Percentiles rank a stretch among this genome's conserved stretches.
Evolutionary conservation across 2,329 filamentous ascomycete genomes (phyloP).

Genomic region (Cordyceps javanica): DNA sequence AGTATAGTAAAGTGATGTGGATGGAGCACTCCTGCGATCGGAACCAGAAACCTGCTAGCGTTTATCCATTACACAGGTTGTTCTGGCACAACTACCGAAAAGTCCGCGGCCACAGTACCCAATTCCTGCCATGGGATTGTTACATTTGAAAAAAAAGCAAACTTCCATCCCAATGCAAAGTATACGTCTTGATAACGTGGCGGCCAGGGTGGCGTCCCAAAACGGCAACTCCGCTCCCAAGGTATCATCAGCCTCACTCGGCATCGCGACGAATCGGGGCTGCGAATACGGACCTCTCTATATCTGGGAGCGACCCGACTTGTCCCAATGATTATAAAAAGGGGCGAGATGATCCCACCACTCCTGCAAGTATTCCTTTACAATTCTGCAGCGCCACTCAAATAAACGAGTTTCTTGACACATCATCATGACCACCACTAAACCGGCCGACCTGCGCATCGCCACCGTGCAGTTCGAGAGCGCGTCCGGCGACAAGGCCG

Average conservation of each 20-base stretch:
- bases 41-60: too few species aligned
- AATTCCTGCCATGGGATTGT: background rate
- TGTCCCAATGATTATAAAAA: background rate
- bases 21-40: too few species aligned
- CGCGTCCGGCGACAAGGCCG: constrained; percentile 13
- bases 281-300: background rate
- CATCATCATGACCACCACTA: background rate
- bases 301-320: background rate
- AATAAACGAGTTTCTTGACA: too few species aligned
- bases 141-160: background rate
- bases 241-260: background rate
- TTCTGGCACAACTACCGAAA: too few species aligned
- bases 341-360: background rate
- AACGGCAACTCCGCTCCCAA: constrained; percentile 1
- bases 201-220: background rate
- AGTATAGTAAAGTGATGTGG: too few species aligned
- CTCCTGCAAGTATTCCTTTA: too few species aligned
- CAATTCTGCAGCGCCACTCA: too few species aligned
- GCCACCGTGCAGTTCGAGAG: constrained; percentile 15
- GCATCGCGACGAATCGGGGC: background rate
- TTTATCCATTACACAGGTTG: too few species aligned
- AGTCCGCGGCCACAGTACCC: too few species aligned
- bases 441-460: constrained; percentile 7
- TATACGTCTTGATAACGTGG: background rate
- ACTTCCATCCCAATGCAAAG: too few species aligned